phyloP scores from a whole-genome alignment of 441 rosid species.

The Omphalea diandra region DNA sequence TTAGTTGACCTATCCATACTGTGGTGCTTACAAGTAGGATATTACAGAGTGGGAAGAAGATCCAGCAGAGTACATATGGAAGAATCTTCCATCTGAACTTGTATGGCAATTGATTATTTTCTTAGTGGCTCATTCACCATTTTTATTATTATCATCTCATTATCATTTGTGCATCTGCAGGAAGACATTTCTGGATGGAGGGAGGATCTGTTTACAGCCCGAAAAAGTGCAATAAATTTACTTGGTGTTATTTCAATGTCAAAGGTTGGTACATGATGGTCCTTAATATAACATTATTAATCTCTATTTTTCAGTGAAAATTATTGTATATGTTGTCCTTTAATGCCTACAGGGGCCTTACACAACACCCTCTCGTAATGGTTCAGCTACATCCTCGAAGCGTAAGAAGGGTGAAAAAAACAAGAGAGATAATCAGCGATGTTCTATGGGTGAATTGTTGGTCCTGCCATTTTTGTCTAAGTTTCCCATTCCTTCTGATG shows the following conservation, averaged over 20 bases:
- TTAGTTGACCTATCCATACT: conserved; percentile 13
- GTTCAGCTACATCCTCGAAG: conserved; percentile 53
- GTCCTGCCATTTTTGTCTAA: conserved; percentile 88
- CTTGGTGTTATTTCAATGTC: conserved; percentile 85
- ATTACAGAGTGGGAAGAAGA: conserved; percentile 88
- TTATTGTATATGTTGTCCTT: conserved; percentile 23
- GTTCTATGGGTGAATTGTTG: conserved; percentile 74
- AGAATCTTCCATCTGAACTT: conserved; percentile 83
- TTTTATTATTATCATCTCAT: conserved; percentile 16
- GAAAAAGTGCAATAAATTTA: conserved; percentile 84
- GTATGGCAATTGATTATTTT: conserved; percentile 40
- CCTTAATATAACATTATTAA: conserved; percentile 14
- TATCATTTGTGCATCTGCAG: conserved; percentile 31
- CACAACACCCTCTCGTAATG: conserved; percentile 38
- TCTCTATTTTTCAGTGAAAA: conserved; percentile 18
- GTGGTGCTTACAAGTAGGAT: conserved; percentile 49
- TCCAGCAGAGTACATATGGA: conserved; percentile 77
- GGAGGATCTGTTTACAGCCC: conserved; percentile 80
- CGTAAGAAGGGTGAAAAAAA: conserved; percentile 81
- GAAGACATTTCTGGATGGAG: conserved; percentile 92
- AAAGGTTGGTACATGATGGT: conserved; percentile 46
- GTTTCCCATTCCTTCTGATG: conserved; percentile 57
- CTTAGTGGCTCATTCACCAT: conserved; percentile 11
- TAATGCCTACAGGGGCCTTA: conserved; percentile 68
- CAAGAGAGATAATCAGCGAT: conserved; percentile 47